phyloP scores from a whole-genome alignment of 1,284 basidiomycete genomes.

The Vanrija pseudolonga region DNA sequence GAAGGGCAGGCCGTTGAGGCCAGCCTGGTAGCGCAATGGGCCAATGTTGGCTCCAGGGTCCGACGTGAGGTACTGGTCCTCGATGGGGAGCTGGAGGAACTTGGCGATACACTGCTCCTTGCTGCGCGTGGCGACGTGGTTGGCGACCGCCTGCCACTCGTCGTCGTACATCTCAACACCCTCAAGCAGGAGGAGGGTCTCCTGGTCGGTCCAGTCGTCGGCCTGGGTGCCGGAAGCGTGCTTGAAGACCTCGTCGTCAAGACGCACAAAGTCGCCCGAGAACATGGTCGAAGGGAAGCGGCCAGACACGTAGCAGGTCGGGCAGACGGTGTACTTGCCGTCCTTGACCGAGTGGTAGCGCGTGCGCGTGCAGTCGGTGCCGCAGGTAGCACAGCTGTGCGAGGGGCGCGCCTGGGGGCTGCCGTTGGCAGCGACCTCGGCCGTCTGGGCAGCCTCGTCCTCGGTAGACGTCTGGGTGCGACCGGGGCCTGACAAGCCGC shows the following conservation, averaged over 20 bases:
- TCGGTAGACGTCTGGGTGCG: slow-evolving; percentile 62
- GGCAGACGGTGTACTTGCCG: slow-evolving; percentile 84
- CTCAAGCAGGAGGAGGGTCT: slow-evolving; percentile 82
- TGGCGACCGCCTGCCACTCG: slow-evolving; percentile 88
- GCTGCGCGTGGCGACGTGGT: slow-evolving; percentile 85
- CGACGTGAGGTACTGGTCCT: slow-evolving; percentile 71
- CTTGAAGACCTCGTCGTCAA: slow-evolving; percentile 60
- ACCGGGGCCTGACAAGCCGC: slow-evolving; percentile 10
- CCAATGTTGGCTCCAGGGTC: slow-evolving; percentile 58
- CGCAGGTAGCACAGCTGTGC: slow-evolving; percentile 90
- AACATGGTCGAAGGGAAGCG: slow-evolving; percentile 96
- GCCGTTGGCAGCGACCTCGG: slow-evolving; percentile 58
- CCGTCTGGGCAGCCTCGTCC: slow-evolving; percentile 59
- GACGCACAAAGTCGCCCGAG: slow-evolving; percentile 94
- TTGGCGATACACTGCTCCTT: slow-evolving; percentile 93
- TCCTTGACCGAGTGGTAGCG: slow-evolving; percentile 92
- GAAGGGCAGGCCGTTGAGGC: slow-evolving; percentile 67
- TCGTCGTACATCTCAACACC: slow-evolving; percentile 98
- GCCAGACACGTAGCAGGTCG: slow-evolving; percentile 89
- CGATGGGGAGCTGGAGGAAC: slow-evolving; percentile 94
- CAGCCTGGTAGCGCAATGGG: slow-evolving; percentile 62
- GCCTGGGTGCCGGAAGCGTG: slow-evolving; percentile 51
- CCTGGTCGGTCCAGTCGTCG: slow-evolving; percentile 87
- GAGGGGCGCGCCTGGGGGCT: slow-evolving; percentile 49
- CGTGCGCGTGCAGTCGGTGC: slow-evolving; percentile 80